Evolutionary conservation across 2,329 filamentous ascomycete species (phyloP).

Genomic region (Calonectria naviculata): DNA sequence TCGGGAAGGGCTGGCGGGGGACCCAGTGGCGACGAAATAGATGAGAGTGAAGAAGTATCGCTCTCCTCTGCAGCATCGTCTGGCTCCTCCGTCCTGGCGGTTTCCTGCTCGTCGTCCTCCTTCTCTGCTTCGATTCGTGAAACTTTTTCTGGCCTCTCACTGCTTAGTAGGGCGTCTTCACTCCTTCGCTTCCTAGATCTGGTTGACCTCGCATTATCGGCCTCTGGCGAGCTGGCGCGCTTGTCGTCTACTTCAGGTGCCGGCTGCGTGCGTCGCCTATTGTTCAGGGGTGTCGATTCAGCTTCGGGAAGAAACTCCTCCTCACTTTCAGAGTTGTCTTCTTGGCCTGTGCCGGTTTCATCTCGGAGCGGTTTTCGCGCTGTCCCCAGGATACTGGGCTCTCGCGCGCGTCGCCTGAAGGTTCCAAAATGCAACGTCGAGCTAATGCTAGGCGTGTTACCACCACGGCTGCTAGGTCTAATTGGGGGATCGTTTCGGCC

Average conservation of each 20-base stretch:
- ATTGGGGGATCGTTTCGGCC: conserved; percentile 63
- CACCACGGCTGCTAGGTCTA: conserved; percentile 62
- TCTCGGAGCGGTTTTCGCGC: conserved; percentile 55
- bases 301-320: conserved; percentile 70
- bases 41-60: conserved; percentile 52
- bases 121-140: conserved; percentile 42
- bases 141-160: conserved; percentile 50
- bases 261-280: conserved; percentile 51
- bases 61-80: conserved; percentile 41
- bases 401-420: conserved; percentile 67
- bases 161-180: conserved; percentile 53
- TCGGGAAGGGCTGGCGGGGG: conserved; percentile 37
- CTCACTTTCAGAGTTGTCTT: conserved; percentile 54
- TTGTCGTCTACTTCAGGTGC: conserved; percentile 29
- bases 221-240: conserved; percentile 39
- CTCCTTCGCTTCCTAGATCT: conserved; percentile 68
- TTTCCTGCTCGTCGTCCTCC: conserved; percentile 28
- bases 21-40: conserved; percentile 49
- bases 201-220: conserved; percentile 49
- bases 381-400: conserved; percentile 71
- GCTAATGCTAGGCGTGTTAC: conserved; percentile 59
- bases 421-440: conserved; percentile 66
- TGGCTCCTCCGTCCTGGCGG: conserved; percentile 8
- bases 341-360: conserved; percentile 43
- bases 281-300: conserved; percentile 74